phyloP scores from a whole-genome alignment of 2,329 filamentous ascomycete species.

The Myriosclerotinia scirpicola region DNA sequence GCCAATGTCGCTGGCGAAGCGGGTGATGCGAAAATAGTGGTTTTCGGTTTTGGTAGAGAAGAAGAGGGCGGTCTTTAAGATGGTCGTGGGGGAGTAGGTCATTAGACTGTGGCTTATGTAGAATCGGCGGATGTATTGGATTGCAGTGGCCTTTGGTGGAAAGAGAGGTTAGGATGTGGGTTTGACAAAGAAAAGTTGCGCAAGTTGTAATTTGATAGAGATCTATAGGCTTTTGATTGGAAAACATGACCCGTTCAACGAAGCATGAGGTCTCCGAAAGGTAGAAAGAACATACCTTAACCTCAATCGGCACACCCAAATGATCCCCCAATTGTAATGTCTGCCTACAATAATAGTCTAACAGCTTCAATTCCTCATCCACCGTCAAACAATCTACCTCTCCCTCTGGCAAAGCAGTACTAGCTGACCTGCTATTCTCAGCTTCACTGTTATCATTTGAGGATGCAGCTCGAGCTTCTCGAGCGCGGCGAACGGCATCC shows the following conservation, averaged over 20 bases:
- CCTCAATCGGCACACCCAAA: slow-evolving; percentile 59
- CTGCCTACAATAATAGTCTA: slow-evolving; percentile 73
- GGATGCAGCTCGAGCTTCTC: slow-evolving; percentile 43
- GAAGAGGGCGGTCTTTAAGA: slow-evolving; percentile 88
- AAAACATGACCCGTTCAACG: background rate
- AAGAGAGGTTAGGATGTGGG: background rate
- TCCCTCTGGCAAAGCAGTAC: slow-evolving; percentile 38
- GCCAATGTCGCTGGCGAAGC: slow-evolving; percentile 69
- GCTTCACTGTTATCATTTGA: slow-evolving; percentile 38
- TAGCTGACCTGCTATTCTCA: slow-evolving; percentile 40
- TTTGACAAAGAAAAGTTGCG: background rate
- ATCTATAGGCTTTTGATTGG: accelerated
- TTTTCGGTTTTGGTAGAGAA: slow-evolving; percentile 93
- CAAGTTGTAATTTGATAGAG: background rate
- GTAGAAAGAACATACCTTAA: slow-evolving; percentile 50
- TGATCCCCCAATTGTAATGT: slow-evolving; percentile 58
- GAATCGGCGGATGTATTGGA: slow-evolving; percentile 79
- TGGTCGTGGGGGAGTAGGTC: slow-evolving; percentile 89
- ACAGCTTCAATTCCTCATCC: slow-evolving; percentile 77
- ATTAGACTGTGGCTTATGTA: slow-evolving; percentile 95
- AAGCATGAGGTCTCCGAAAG: background rate
- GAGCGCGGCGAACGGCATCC: slow-evolving; percentile 53
- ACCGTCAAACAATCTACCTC: slow-evolving; percentile 77
- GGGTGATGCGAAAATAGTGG: slow-evolving; percentile 58
- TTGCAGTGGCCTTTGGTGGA: slow-evolving; percentile 40